Conservation (phyloP, 495 filamentous ascomycete genomes). For the Patellaria atrata region DNA sequence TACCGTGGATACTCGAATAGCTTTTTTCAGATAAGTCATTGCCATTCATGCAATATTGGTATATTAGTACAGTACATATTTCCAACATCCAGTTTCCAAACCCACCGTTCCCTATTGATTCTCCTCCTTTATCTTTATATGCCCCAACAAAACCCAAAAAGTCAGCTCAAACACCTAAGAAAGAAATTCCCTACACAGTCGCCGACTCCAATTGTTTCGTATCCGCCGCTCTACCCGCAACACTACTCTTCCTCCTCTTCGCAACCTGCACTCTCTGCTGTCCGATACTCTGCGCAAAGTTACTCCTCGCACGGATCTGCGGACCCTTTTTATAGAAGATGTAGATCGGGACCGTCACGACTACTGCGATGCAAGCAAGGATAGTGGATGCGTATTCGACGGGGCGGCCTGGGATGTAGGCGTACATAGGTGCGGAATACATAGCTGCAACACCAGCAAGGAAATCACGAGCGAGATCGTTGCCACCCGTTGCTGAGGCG, state of each 20-base stretch:
- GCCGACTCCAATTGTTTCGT: no score
- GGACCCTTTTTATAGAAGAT: slow-evolving; percentile 38
- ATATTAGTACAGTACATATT: no score
- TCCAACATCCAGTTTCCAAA: no score
- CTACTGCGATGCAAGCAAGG: slow-evolving; percentile 30
- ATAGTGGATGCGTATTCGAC: slow-evolving; percentile 34
- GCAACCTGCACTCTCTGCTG: slow-evolving; percentile 5
- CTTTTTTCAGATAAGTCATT: no score
- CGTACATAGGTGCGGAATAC: slow-evolving; percentile 16
- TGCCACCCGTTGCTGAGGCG: slow-evolving; percentile 18
- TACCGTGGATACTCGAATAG: no score
- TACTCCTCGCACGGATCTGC: slow-evolving; percentile 31
- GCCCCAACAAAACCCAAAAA: no score
- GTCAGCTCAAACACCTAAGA: no score
- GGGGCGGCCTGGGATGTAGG: slow-evolving; percentile 18
- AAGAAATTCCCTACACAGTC: no score
- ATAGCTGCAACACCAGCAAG: slow-evolving; percentile 19
- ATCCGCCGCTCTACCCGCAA: no score
- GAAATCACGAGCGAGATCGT: slow-evolving; percentile 20
- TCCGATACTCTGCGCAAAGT: slow-evolving; percentile 29
- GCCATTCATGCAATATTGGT: no score
- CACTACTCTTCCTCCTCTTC: slow-evolving; percentile 13
- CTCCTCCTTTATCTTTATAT: no score
- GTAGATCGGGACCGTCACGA: slow-evolving; percentile 35
- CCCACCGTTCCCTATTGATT: no score